Base-by-base conservation (phyloP, 176 grass and related monocot species). In the Aegilops tauschii region DNA sequence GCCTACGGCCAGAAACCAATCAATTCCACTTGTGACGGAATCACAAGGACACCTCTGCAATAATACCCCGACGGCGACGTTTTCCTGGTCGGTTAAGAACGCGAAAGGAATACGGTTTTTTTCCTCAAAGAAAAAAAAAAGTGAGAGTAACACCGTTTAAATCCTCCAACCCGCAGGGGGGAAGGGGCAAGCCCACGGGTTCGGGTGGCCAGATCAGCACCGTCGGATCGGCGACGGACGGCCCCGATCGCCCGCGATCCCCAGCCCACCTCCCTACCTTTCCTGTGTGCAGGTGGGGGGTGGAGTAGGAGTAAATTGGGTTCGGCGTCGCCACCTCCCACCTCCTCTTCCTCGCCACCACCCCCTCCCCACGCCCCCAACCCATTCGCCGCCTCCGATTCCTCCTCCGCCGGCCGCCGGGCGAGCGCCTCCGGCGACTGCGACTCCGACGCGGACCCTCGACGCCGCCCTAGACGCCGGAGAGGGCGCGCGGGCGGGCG, bases 371-470 rank as follows among this genome's bases (percentile, higher is more conserved):
- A 61, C 37, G 29, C 37, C 80, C 67, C 69, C 42, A 77, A n/a
- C 65, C 50, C 78, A 50, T 61, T 61, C 45, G 39, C 65, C 80
- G 40, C 74, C 44, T 47, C 58, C 85, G 89, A 76, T 91, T 79
- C 30, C 68, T 25, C 73, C 84, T 2, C 67, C 67, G 67, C 16
- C 66, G 72, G 42, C 72, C 23, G 27, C 40, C n/a, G 1, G 69
- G 79, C 79, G 81, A 5, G 2, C 27, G 36, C 79, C 79, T 2
- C 78, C 37, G 16, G 7, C 45, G 12, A 14, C 45, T 4, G 44
- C 54, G 54, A 21, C 54, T 9, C 18, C 54, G 17, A 7, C 54
- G 18, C 54, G 54, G 54, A 1, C 54, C 1, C 62, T 16, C 32
- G 10, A 4, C 17, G 12, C 47, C 47, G 77, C 66, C n/a, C 42